Base-by-base conservation (phyloP, 2,329 filamentous ascomycete genomes). In the Fusarium dimerum region DNA sequence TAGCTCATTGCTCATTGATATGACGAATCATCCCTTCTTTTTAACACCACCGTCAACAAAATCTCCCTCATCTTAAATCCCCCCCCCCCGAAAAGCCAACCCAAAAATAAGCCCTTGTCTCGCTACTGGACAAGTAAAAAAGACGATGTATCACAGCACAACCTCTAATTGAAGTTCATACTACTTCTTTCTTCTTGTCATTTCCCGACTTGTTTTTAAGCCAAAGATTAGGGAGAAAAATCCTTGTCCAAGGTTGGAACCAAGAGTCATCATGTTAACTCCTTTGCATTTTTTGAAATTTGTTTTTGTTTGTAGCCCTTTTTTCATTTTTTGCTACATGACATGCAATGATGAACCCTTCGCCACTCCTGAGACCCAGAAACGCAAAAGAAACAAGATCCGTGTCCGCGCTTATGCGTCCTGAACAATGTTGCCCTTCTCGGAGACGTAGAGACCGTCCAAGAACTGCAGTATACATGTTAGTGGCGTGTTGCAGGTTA, bases 391-490 rank as follows among this genome's bases (percentile, higher is more conserved):
- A 78, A 79, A 76, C 76, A 73, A 72, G 67, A 71, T 72, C 71
- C 71, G 66, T 61, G 57, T 65, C 62, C 64, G 57, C 75, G 75
- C 76, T 68, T 83, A 76, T 64, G 86, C 87, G 71, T 92, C 89
- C 73, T 91, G 88, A 68, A 84, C 82, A 72, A 99, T 87, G 88
- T 97, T 96, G 79, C 89, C 89, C 84, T 91, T 89, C 89, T 99
- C 94, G 75, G 92, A 97, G 73, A 99, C 94, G 85, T 99, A 99
- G 78, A 99, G 85, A 87, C 94, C 94, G 83, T 99, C 95, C 85
- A 99, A 87, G 89, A 99, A 99, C 90, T 95, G 71, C 59, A 30
- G 48, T 18, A 5, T 4, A 46, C 47, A 50, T 59, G 66, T 65
- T 59, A 69, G 62, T 54, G 51, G 50, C 20, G 48, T 26, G 41